Evolutionary conservation across 2,329 filamentous ascomycete species (phyloP).

Genomic region (Penicillium janthinellum): DNA sequence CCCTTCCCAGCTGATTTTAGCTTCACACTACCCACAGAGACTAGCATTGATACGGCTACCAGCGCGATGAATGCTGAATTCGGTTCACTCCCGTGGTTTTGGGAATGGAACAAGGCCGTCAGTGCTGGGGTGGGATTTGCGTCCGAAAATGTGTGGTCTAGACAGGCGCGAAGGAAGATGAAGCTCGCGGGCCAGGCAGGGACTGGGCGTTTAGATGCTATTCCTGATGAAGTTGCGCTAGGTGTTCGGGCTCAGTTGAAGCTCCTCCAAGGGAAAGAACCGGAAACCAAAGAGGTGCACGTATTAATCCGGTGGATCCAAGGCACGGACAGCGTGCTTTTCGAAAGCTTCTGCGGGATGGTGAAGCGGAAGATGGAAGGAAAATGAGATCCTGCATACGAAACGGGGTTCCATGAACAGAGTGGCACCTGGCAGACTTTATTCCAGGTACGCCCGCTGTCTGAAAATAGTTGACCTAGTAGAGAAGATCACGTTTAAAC

Average conservation of each 20-base stretch:
- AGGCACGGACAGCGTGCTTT: conserved; percentile 71
- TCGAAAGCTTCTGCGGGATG: conserved; percentile 87
- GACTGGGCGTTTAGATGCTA: conserved; percentile 33
- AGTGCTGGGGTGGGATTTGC: conserved; percentile 64
- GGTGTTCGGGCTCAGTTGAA: conserved; percentile 61
- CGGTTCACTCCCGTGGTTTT: conserved; percentile 60
- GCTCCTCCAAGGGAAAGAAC: conserved; percentile 26
- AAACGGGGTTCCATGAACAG: no score
- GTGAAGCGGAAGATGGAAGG: conserved; percentile 58
- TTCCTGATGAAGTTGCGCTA: conserved; percentile 49
- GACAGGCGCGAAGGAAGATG: conserved; percentile 67
- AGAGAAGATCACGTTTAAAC: no score
- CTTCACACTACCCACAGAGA: conserved; percentile 40
- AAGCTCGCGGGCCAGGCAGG: conserved; percentile 25
- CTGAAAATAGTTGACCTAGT: no score
- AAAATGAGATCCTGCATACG: background rate
- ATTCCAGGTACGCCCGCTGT: no score
- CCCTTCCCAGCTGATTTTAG: conserved; percentile 55
- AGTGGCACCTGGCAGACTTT: no score
- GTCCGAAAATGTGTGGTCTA: conserved; percentile 72
- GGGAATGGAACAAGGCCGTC: conserved; percentile 62
- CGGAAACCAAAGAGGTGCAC: conserved; percentile 45
- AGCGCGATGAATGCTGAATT: conserved; percentile 53
- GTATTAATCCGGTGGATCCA: conserved; percentile 71
- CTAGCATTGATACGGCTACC: conserved; percentile 35